Base-by-base conservation (phyloP, 2,329 filamentous ascomycete genomes). In the Diaporthe australafricana region DNA sequence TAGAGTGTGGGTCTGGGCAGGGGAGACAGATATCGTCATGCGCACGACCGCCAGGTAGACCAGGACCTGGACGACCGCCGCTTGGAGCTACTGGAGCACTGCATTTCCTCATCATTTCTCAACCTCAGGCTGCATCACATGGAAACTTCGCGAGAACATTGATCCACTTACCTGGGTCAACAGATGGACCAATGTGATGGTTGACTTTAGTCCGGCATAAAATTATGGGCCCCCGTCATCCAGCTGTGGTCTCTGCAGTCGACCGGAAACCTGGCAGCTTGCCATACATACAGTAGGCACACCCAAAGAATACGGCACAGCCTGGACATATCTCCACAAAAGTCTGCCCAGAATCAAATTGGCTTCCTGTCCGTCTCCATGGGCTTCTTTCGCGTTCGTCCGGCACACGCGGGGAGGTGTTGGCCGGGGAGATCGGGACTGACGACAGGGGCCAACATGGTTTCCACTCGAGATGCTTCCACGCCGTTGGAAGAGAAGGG, bases 181-280 rank as follows among this genome's bases (percentile, higher is more conserved):
- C 42, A 47, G 30, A 69, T 22, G 22, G 30, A 14, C 22, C 11
- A 47, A 57, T 57, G 50, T 68, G 48, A 55, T 60, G 53, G 9
- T 20, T 42, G 67, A 60, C 27, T 38, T n/a, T 60, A 30, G 30
- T 38, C 32, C 67, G 55, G 53, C 67, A 45, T 60, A 42, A 56
- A 69, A 25, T 69, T 60, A 69, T 57, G 30, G 53, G 30, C 40
- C 27, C 66, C 42, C 14, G 67, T 42, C 53, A 52, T 60, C 53
- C 67, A 69, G 30, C 5, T 32, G 27, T 40, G 40, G 20, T 16
- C 6, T 57, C 40, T 40, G 38, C n/a, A 30, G 45, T 48, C 42
- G 57, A 63, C 60, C 30, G 60, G 45, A 56, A 25, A 38, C 27
- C 22, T 45, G 30, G 60, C n/a, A 32, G 47, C 22, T 16, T 16